Conservation (phyloP, 108 stramenopile species). For the Epithemia pelagica region DNA sequence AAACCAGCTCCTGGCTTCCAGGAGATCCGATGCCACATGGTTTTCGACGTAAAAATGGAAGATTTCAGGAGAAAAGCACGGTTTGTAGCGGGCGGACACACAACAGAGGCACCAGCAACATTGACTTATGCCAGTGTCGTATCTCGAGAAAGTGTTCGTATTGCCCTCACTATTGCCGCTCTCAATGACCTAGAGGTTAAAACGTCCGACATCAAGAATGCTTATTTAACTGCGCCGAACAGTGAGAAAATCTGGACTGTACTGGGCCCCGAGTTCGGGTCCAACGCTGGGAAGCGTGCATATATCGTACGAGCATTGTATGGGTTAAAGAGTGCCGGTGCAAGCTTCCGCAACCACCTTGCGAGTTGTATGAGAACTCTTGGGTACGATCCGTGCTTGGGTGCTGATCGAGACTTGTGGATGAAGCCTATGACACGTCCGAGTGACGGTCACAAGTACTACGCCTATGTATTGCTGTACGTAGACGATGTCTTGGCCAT, state of each 20-base stretch:
- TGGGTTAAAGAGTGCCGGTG: conserved; percentile 20
- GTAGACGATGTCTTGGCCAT: conserved; percentile 22
- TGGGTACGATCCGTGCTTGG: not conserved
- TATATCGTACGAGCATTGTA: conserved; percentile 23
- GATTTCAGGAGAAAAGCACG: conserved; percentile 6
- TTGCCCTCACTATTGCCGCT: conserved; percentile 29
- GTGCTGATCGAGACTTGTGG: conserved; percentile 7
- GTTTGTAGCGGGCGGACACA: conserved; percentile 33
- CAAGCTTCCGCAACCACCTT: conserved; percentile 13
- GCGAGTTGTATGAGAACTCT: not conserved
- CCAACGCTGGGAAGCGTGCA: not conserved
- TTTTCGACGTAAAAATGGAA: conserved; percentile 25
- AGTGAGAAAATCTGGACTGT: conserved; percentile 20
- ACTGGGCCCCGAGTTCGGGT: conserved; percentile 26
- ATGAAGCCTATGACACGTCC: not conserved
- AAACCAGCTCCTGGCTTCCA: conserved; percentile 1
- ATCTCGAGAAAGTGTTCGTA: conserved; percentile 14
- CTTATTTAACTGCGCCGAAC: conserved; percentile 23
- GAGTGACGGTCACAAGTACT: conserved; percentile 17
- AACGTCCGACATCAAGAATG: conserved; percentile 21
- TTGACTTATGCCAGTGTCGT: conserved; percentile 13
- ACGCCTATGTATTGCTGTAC: conserved; percentile 21
- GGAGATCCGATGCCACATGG: conserved; percentile 19
- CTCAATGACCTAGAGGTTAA: conserved; percentile 28
- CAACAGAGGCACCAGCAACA: conserved; percentile 24